A percentile compares a stretch with the other conserved stretches of the same genome.
These are phyloP conservation scores for Ogataea pilisensis DNA, from an alignment of 805 yeast genomes.

Conservation along the genomic window DNA sequence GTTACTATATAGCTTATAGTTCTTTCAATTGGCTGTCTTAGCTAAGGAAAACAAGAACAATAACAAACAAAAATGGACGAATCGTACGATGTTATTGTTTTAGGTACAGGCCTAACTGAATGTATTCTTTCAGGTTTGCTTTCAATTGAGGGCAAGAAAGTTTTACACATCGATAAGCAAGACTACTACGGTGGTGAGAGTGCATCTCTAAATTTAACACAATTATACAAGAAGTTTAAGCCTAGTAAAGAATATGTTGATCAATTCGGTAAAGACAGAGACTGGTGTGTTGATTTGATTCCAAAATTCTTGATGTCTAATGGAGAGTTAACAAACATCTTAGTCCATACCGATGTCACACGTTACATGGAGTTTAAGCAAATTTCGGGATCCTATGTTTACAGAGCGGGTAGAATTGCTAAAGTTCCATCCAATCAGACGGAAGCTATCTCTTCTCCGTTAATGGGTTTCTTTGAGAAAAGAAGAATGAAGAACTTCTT, in stretches of 20 bases:
- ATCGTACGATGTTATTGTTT: constrained; percentile 92
- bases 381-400: constrained; percentile 93
- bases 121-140: constrained; percentile 91
- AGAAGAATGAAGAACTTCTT: constrained; percentile 89
- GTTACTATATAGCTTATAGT: too few species aligned
- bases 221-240: constrained; percentile 79
- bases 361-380: constrained; percentile 95
- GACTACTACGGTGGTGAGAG: constrained; percentile 95
- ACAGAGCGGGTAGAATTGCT: constrained; percentile 83
- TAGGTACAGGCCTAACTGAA: constrained; percentile 94
- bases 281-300: constrained; percentile 96
- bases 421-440: constrained; percentile 91
- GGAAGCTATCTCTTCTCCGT: constrained; percentile 87
- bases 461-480: constrained; percentile 96
- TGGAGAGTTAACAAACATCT: constrained; percentile 93
- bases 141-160: constrained; percentile 98
- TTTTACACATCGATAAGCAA: constrained; percentile 92
- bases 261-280: constrained; percentile 84
- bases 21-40: too few species aligned
- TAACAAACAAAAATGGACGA: too few species aligned
- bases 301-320: constrained; percentile 97
- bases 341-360: constrained; percentile 94
- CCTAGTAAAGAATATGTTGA: constrained; percentile 70
- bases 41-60: too few species aligned
- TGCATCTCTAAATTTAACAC: constrained; percentile 72